Evolutionary conservation across 345 rosid species (phyloP).

Genomic region (Eucalyptus regnans): DNA sequence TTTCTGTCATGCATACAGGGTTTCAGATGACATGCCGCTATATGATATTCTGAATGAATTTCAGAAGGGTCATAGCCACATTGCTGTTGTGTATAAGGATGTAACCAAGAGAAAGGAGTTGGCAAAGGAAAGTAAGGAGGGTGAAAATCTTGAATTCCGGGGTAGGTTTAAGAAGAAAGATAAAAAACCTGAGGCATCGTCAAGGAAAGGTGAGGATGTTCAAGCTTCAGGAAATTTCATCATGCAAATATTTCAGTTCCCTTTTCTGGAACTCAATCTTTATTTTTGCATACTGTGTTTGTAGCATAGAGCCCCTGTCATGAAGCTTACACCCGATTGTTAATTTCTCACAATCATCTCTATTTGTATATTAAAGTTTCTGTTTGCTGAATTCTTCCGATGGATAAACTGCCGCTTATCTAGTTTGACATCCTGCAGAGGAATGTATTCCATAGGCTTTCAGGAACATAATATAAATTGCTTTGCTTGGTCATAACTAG

Average conservation of each 20-base stretch:
- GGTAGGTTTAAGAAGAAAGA: conserved; percentile 49
- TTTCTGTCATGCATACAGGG: conserved; percentile 27
- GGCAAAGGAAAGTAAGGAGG: conserved; percentile 18
- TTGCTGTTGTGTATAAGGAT: conserved; percentile 85
- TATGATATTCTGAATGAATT: conserved; percentile 92
- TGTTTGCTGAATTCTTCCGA: background rate
- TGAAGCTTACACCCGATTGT: background rate
- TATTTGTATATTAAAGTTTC: background rate
- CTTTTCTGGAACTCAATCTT: background rate
- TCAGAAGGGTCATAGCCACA: conserved; percentile 97
- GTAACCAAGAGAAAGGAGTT: conserved; percentile 23
- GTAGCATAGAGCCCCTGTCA: background rate
- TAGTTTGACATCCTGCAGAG: background rate
- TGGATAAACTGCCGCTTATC: background rate
- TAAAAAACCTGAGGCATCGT: conserved; percentile 17
- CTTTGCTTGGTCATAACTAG: background rate
- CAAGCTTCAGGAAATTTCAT: background rate
- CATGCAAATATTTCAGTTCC: background rate
- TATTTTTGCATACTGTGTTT: background rate
- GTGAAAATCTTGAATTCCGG: conserved; percentile 25
- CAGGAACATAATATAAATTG: background rate
- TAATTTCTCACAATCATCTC: background rate
- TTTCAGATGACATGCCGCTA: conserved; percentile 75
- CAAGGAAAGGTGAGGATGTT: conserved; percentile 29
- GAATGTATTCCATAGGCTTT: background rate